Base-by-base conservation (phyloP, 345 rosid species). In the Linum trigynum region DNA sequence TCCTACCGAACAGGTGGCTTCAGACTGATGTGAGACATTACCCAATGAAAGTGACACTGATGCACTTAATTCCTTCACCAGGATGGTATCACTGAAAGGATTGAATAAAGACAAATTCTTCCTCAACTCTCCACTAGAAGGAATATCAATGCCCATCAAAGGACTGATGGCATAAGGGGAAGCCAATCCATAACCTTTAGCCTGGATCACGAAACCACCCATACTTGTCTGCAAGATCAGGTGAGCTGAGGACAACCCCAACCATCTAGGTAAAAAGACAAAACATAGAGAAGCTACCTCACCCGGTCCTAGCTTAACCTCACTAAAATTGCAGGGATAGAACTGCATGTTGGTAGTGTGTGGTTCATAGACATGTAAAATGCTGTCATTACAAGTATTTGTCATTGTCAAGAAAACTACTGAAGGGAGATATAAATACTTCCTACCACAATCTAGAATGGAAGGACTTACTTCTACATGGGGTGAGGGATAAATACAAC, bases 181-280 rank as follows among this genome's bases (percentile, higher is more conserved):
- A 70, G 83, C 81, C 16, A 75, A 38, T 15, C 81, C 87, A 55
- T 67, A 79, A 39, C 95, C 95, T 74, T 80, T 88, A 17, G 77
- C 87, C 63, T 81, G 77, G 60, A 88, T 81, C 63, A 88, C 65
- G 69, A 83, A 87, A 40, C 90, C 90, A 67, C 90, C 95, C 12
- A 65, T 77, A 71, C 80, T 83, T 67, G 90, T 85, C 68, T 87
- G 87, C 78, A 87, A 71, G 64, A 85, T 74, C 67, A 87, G 69
- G 59, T 71, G 85, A 64, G 80, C 82, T 38, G 83, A 76, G 53
- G 88, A 83, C 65, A 76, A 76, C 65, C 95, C 95, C 71, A 75
- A 17, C 76, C 74, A 79, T 65, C 76, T 85, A 60, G 88, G 95
- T 69, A 82, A 79, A 78, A 82, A 87, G 40, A 85, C 78, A 62